Base-by-base conservation (phyloP, 495 filamentous ascomycete genomes). In the Thermochaetoides thermophila region DNA sequence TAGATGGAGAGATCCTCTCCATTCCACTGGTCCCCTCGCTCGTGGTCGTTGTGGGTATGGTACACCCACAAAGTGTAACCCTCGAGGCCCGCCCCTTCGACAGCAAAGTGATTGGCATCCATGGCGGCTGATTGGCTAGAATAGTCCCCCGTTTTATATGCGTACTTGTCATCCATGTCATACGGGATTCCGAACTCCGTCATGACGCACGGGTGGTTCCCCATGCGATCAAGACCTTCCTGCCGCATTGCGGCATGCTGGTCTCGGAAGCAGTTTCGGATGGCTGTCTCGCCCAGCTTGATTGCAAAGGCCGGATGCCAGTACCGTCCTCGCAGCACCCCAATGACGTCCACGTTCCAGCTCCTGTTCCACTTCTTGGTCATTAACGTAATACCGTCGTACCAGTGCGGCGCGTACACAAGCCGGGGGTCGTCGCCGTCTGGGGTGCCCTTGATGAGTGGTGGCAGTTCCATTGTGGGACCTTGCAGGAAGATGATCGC, bases 141-240 rank as follows among this genome's bases (percentile, higher is more conserved):
- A 48, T 91, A 99, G 46, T 99, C 80, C 3, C 89, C 89, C n/a
- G 85, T 92, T 51, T 81, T 80, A 55, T 99, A 99, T 1, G 89
- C 89, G 42, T 84, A 59, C 55, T 93, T 81, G 36, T 91, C 73
- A 47, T 99, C 86, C 89, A 99, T 99, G 53, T 99, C 91, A 49
- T 94, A 99, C 0, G 89, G 89, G 39, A 96, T 94, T 16, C 89
- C 89, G 44, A 95, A 94, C 47, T 99, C 89, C 1, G 82, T 91
- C 50, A 93, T 80, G 8, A 97, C 59, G 43, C 87, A 78, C 1
- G 89, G 89, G 43, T 91, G 89, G 21, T 77, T 70, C 11, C 89
- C 89, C 69, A 94, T 84, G 34, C 87, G 76, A 21, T 87, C 78
- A 12, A 76, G 54, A n/a, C 91, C 92, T 56, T 97, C 89, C 37